Base-by-base conservation (phyloP, 1,284 basidiomycete genomes). In the Chalciporus piperatoides region DNA sequence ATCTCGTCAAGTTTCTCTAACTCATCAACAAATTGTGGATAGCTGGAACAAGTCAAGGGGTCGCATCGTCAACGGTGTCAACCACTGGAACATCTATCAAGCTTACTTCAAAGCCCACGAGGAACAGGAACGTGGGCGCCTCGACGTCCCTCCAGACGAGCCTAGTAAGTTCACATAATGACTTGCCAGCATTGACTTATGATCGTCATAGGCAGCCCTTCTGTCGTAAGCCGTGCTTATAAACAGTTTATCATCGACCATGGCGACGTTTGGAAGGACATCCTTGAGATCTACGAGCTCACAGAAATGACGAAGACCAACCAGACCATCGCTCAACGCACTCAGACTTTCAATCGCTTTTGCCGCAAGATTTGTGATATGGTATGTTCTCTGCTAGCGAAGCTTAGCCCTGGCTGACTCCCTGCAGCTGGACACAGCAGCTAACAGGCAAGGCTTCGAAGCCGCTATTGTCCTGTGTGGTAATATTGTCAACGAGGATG, bases 401-500 rank as follows among this genome's bases (percentile, higher is more conserved):
- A 5, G 6, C 32, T 15, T 33, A 12, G 15, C 12, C 11, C 15
- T 33, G 14, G 15, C 32, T 33, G 12, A 33, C 32, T 33, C 12
- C 15, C 11, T 33, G 32, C 32, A 25, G 25, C 25, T 25, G 25
- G 25, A 25, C 9, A 9, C 9, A 25, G 25, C 25, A 25, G 25
- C 25, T 25, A 25, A 9, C 25, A 32, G 14, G 33, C 52, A 53
- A 10, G 39, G 51, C 11, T 55, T 55, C n/a, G 30, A 56, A 28
- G 43, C 53, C 1, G 48, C 44, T 4, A 6, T 55, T 1, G 25
- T 55, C 21, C 56, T 55, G 54, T 55, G 53, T 17, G 44, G 53
- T 2, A 55, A 39, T 12, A 19, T 44, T 9, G 48, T 55, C 2
- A 56, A 55, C 24, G 42, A 55, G n/a, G 53, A 55, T 30, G 53